Base-by-base conservation (phyloP, 306 rosid species). In the Spatholobus suberectus region DNA sequence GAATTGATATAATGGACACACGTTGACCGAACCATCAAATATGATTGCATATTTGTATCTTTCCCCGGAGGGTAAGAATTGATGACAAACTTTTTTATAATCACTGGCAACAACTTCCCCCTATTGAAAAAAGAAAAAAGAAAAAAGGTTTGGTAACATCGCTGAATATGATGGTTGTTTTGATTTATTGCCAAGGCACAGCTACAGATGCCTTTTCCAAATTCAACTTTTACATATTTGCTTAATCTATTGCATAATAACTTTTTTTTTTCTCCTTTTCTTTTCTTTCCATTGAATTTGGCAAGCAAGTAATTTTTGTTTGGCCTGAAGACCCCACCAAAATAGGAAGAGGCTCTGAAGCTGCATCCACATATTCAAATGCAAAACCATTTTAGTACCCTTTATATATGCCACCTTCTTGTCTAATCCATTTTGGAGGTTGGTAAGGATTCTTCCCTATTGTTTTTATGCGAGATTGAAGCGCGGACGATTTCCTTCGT, bases 241-340 rank as follows among this genome's bases (percentile, higher is more conserved):
- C 65, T 52, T 73, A 79, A 43, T 74, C 10, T 17, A 24, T 38
- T 21, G 34, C 23, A 35, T 5, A 65, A 23, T 23, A 83, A 24
- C 32, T 7, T 5, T 23, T 21, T 2, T 44, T 11, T 40, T 5
- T 0, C n/a, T n/a, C n/a, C n/a, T n/a, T n/a, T n/a, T n/a, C n/a
- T 34, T 61, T 71, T 58, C 8, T 54, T 61, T 40, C 38, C 76
- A 40, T 52, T 51, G 80, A 61, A 69, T 51, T 80, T 76, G 65
- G 82, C 24, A 29, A 76, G 71, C 83, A 88, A 43, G 82, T 82
- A 80, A 82, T 35, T 6, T 40, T 72, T 76, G 81, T 74, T 87
- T 81, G 85, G 81, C 44, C 44, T 9, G 70, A 24, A 81, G 89
- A 83, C 89, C 92, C 90, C 85, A 87, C 79, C 23, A 58, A 8